phyloP scores from a whole-genome alignment of 495 filamentous ascomycete species.

The Mytilinidion resinicola region DNA sequence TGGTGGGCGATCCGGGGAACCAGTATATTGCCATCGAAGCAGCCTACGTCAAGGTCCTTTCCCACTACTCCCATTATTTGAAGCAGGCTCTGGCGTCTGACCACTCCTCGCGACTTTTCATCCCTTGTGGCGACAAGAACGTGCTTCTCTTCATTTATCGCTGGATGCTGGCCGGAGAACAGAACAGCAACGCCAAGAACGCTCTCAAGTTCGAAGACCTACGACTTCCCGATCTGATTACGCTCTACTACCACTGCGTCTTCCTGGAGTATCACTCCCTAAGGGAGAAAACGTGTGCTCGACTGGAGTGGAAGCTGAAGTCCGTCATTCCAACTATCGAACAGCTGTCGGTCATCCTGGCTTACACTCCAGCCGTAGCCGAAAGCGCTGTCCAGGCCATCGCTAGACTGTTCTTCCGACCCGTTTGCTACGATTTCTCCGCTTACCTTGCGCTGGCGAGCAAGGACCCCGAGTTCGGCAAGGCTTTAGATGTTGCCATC shows the following conservation, averaged over 20 bases:
- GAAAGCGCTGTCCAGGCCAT: neutral
- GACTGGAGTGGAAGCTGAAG: constrained; percentile 1
- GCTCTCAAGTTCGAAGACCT: neutral
- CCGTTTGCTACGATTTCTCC: neutral
- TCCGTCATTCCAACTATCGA: neutral
- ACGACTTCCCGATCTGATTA: neutral
- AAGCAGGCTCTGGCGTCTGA: constrained; percentile 1
- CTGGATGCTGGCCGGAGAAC: constrained; percentile 17
- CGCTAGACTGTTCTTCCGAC: neutral
- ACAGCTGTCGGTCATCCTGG: neutral
- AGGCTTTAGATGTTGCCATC: neutral
- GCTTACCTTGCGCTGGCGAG: neutral
- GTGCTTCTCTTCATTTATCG: constrained; percentile 15
- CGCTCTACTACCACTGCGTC: neutral
- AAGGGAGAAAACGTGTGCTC: neutral
- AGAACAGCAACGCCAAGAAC: neutral
- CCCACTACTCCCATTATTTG: constrained; percentile 5
- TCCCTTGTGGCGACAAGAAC: constrained; percentile 7
- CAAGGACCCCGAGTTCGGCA: neutral
- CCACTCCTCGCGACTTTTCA: neutral
- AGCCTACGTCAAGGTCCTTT: constrained; percentile 7
- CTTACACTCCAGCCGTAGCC: neutral
- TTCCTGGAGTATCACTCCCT: neutral
- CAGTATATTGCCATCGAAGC: constrained; percentile 16
- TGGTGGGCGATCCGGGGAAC: constrained; percentile 3